phyloP scores from a whole-genome alignment of 148 eudicot species.

The Camellia granthamiana region DNA sequence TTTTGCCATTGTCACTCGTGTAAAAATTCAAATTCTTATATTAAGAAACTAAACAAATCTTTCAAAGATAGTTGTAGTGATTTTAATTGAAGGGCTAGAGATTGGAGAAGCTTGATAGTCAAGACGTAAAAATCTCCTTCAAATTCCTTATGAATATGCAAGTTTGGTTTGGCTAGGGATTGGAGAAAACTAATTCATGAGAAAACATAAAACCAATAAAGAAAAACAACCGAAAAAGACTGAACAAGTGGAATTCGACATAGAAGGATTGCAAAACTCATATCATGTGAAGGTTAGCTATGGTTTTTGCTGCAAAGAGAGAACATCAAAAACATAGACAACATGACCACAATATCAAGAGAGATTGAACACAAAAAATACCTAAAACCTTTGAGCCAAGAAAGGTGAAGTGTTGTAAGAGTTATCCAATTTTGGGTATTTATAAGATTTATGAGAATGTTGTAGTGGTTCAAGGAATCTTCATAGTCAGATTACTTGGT shows the following conservation, averaged over 20 bases:
- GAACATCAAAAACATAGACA: neutral
- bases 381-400: neutral
- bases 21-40: neutral
- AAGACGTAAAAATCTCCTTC: too few relatives aligned
- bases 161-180: neutral
- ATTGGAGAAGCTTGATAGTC: neutral
- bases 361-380: neutral
- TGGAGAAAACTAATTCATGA: conserved; percentile 27
- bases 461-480: neutral
- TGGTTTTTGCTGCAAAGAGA: neutral
- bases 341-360: neutral
- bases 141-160: too few relatives aligned
- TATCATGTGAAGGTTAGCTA: neutral
- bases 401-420: neutral
- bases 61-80: too few relatives aligned
- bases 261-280: conserved; percentile 20
- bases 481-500: neutral
- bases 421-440: neutral
- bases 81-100: too few relatives aligned
- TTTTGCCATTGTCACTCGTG: conserved; percentile 20
- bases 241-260: conserved; percentile 47
- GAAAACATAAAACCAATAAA: conserved; percentile 75
- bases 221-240: conserved; percentile 69
- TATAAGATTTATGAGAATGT: neutral
- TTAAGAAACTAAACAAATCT: neutral